Percentiles rank a stretch among this genome's conserved stretches.
phyloP scores from a whole-genome alignment of 2,329 filamentous ascomycete genomes.

The Colletotrichum scovillei region DNA sequence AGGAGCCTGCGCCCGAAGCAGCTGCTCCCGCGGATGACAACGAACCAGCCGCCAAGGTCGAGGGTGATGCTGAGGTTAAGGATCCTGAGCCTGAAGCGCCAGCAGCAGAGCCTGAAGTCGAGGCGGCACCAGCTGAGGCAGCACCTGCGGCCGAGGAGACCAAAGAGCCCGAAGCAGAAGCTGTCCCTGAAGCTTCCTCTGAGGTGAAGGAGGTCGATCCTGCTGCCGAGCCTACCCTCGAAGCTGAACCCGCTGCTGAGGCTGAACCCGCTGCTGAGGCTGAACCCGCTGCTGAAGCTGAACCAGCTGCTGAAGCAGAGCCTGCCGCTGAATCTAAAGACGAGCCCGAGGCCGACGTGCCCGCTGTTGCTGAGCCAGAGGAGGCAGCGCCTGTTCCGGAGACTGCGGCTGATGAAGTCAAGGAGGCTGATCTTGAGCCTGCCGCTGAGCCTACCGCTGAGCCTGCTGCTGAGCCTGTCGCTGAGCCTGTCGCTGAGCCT shows the following conservation, averaged over 20 bases:
- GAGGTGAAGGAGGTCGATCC: not conserved
- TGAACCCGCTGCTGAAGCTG: not conserved
- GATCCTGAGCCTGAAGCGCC: not conserved
- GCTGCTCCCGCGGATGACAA: not conserved
- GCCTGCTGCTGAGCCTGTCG: not conserved
- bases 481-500: not conserved
- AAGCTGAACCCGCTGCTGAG: not conserved
- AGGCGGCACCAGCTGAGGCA: not conserved
- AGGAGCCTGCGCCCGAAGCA: not conserved
- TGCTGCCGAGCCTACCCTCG: not conserved
- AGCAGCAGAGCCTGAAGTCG: not conserved
- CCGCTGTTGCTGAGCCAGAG: not conserved
- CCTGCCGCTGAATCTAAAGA: not conserved
- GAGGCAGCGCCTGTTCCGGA: not conserved
- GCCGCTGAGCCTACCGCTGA: not conserved
- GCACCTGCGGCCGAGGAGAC: not conserved
- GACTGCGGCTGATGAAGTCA: not conserved
- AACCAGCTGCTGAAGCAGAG: not conserved
- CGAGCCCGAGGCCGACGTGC: not conserved
- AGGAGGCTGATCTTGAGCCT: not conserved
- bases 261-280: not conserved
- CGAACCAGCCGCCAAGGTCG: not conserved
- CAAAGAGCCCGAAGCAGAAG: not conserved
- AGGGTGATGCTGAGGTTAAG: not conserved
- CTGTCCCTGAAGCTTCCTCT: not conserved